Conservation (phyloP, 257 asterid genomes). For the Capsicum rhomboideum region DNA sequence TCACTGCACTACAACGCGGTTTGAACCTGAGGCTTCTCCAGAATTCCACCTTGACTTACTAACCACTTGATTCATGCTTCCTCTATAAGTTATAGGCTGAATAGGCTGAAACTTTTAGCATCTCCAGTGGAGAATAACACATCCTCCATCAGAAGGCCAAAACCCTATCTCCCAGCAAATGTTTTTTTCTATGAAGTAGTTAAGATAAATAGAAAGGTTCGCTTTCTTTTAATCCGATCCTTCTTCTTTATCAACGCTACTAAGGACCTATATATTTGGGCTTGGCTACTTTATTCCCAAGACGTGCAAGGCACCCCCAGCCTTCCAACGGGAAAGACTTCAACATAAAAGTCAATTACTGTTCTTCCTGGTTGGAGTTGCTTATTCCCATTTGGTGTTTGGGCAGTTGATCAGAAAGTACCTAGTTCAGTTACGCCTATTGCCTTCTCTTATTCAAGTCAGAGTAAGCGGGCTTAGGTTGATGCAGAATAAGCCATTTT, state of each 20-base stretch:
- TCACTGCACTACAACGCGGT: background rate
- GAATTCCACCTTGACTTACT: background rate
- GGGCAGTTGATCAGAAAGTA: background rate
- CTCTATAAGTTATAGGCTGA: too few species aligned
- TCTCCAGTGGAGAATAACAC: background rate
- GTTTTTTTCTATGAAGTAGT: background rate
- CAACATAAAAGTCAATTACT: background rate
- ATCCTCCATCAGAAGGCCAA: background rate
- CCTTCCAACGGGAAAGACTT: background rate
- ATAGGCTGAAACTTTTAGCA: background rate
- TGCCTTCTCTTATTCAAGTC: background rate
- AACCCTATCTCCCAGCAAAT: background rate
- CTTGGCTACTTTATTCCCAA: background rate
- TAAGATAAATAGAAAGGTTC: background rate
- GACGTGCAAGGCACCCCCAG: background rate
- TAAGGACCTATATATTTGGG: background rate
- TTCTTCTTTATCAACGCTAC: background rate
- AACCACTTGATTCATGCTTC: background rate
- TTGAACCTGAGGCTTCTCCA: background rate
- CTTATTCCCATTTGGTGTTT: background rate
- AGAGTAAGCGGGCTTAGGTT: background rate
- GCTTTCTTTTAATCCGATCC: background rate
- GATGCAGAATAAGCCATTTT: background rate
- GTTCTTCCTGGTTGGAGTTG: background rate
- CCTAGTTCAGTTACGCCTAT: background rate